Conservation (phyloP, 768 basidiomycete genomes). For the Pulveroboletus frians region DNA sequence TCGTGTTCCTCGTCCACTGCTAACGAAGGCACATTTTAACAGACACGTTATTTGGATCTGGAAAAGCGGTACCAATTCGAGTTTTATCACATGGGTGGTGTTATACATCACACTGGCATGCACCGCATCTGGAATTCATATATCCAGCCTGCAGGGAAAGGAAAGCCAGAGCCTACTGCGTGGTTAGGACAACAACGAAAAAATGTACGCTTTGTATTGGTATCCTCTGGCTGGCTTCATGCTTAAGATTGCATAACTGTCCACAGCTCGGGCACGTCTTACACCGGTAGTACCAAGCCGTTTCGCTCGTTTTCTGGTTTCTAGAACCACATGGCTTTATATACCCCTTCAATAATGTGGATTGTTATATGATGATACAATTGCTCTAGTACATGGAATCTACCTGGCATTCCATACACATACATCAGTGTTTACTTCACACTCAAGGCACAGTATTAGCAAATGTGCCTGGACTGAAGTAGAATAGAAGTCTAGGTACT, state of each 20-base stretch:
- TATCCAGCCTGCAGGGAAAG: constrained; percentile 40
- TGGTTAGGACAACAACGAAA: constrained; percentile 69
- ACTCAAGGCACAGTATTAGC: no score
- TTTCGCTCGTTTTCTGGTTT: neutral
- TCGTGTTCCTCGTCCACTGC: neutral
- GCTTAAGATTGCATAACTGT: constrained; percentile 1
- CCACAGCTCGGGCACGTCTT: constrained; percentile 28
- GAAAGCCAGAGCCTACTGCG: constrained; percentile 48
- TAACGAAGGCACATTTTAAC: constrained; percentile 2
- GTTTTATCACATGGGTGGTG: constrained; percentile 75
- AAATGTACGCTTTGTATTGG: constrained; percentile 29
- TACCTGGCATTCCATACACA: neutral
- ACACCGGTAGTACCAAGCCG: constrained; percentile 14
- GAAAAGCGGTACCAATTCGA: constrained; percentile 64
- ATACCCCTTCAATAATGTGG: constrained; percentile 8
- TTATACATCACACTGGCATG: constrained; percentile 69
- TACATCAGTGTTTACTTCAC: no score
- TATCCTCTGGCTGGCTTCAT: neutral
- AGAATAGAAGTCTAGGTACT: no score
- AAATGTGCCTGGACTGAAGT: no score
- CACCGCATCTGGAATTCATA: constrained; percentile 58
- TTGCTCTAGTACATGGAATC: neutral
- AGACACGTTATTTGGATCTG: constrained; percentile 52
- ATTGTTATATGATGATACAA: constrained; percentile 4
- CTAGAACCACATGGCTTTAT: neutral